Conservation (phyloP, 2,329 filamentous ascomycete genomes). For the Fusarium sarcochroum region DNA sequence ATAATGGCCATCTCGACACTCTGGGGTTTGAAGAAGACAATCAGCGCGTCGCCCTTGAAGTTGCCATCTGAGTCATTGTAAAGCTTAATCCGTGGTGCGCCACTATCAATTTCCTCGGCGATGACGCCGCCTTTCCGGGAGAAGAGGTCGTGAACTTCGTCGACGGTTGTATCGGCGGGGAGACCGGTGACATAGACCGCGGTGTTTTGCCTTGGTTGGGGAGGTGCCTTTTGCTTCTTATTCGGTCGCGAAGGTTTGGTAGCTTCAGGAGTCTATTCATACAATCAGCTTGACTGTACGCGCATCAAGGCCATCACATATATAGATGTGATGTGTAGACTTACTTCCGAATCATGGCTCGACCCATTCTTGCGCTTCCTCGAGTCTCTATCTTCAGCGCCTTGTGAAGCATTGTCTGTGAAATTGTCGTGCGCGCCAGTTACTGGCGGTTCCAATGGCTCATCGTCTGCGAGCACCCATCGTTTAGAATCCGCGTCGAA, state of each 20-base stretch:
- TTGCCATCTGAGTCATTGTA: constrained; percentile 85
- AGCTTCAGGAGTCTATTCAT: constrained; percentile 44
- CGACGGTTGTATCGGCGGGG: constrained; percentile 81
- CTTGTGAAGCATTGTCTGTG: constrained; percentile 45
- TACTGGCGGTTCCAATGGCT: constrained; percentile 55
- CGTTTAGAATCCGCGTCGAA: constrained; percentile 79
- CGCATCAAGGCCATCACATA: not conserved
- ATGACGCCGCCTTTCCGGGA: constrained; percentile 89
- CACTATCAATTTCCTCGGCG: constrained; percentile 92
- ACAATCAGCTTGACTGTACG: constrained; percentile 22
- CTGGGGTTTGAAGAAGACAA: constrained; percentile 95
- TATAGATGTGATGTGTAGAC: constrained; percentile 37
- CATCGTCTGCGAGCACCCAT: constrained; percentile 79
- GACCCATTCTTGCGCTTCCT: constrained; percentile 62
- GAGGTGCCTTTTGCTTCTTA: constrained; percentile 64
- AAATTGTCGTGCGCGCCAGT: constrained; percentile 57
- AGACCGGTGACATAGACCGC: constrained; percentile 94
- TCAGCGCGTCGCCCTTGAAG: constrained; percentile 93
- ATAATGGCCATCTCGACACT: constrained; percentile 89
- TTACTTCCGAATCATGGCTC: constrained; percentile 60
- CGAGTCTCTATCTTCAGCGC: constrained; percentile 45
- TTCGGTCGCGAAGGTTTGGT: constrained; percentile 57
- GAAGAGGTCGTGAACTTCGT: constrained; percentile 88
- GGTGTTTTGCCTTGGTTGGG: constrained; percentile 78
- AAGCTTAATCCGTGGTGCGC: constrained; percentile 90